Conservation (phyloP, 2,329 filamentous ascomycete genomes). For the Monosporascus sp. region DNA sequence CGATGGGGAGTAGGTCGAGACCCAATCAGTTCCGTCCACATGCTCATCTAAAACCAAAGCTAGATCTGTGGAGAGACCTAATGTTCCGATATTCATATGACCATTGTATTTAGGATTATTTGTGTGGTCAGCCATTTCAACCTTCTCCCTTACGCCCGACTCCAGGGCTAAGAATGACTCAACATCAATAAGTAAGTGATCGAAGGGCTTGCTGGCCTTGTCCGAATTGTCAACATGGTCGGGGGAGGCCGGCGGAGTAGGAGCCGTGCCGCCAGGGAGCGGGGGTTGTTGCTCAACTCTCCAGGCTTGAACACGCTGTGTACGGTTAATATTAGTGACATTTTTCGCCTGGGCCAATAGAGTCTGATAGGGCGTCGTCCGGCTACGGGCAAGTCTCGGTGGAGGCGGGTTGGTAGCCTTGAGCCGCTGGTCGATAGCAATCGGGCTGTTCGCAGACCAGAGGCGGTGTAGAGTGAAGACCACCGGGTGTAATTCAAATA, state of each 20-base stretch:
- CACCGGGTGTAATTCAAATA: conserved; percentile 80
- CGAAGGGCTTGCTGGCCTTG: conserved; percentile 27
- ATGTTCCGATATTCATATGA: conserved; percentile 56
- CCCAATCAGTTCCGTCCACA: conserved; percentile 52
- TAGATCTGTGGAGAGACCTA: conserved; percentile 66
- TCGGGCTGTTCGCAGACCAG: conserved; percentile 53
- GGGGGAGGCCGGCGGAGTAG: conserved; percentile 24
- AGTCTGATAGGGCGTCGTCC: conserved; percentile 62
- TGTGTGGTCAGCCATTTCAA: conserved; percentile 65
- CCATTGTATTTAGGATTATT: conserved; percentile 75
- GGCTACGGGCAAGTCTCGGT: conserved; percentile 64
- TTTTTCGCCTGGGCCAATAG: conserved; percentile 73
- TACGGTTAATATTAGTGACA: conserved; percentile 59
- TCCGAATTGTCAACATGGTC: conserved; percentile 7
- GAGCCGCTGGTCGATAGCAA: conserved; percentile 51
- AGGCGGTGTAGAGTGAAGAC: conserved; percentile 82
- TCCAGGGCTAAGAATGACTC: conserved; percentile 58
- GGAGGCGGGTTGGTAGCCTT: conserved; percentile 59
- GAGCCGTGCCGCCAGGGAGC: conserved; percentile 31
- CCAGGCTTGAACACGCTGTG: conserved; percentile 75
- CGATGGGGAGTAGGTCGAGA: conserved; percentile 42
- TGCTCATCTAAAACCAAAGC: conserved; percentile 81
- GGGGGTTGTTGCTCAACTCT: conserved; percentile 49
- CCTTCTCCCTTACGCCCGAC: conserved; percentile 58
- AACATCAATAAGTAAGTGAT: conserved; percentile 54